These are phyloP conservation scores for Carex pumila DNA, from an alignment of 176 grass and related monocot species.

Conservation along the genomic window DNA sequence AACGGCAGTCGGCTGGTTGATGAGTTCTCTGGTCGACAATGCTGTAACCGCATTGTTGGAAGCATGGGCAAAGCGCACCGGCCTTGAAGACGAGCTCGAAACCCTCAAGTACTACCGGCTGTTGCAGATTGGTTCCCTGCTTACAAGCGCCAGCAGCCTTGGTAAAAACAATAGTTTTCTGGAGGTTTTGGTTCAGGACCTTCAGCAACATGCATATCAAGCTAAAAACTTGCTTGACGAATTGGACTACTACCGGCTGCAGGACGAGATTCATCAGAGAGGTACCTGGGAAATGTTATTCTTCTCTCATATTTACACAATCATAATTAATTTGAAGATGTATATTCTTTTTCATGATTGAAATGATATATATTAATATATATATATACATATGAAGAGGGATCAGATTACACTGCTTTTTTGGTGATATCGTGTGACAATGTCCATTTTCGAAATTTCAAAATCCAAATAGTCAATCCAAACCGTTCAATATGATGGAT, in stretches of 20 bases:
- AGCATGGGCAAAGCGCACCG: neutral
- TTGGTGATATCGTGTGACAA: no score
- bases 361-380: no score
- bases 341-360: no score
- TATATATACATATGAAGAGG: no score
- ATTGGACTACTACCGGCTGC: slow-evolving; percentile 26
- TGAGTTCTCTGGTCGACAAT: neutral
- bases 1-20: neutral
- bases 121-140: neutral
- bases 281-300: neutral
- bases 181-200: neutral
- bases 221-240: slow-evolving; percentile 17
- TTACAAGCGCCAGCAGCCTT: neutral
- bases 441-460: no score
- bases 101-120: slow-evolving; percentile 10
- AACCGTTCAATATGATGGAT: no score
- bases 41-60: slow-evolving; percentile 6
- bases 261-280: neutral
- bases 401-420: no score
- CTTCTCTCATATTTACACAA: neutral
- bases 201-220: neutral
- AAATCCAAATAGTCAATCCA: no score
- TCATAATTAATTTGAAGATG: neutral
- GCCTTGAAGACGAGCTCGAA: neutral
- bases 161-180: neutral